A percentile compares a stretch with the other conserved stretches of the same genome.
phyloP scores from a whole-genome alignment of 2,329 filamentous ascomycete genomes.

The Colletotrichum cereale region DNA sequence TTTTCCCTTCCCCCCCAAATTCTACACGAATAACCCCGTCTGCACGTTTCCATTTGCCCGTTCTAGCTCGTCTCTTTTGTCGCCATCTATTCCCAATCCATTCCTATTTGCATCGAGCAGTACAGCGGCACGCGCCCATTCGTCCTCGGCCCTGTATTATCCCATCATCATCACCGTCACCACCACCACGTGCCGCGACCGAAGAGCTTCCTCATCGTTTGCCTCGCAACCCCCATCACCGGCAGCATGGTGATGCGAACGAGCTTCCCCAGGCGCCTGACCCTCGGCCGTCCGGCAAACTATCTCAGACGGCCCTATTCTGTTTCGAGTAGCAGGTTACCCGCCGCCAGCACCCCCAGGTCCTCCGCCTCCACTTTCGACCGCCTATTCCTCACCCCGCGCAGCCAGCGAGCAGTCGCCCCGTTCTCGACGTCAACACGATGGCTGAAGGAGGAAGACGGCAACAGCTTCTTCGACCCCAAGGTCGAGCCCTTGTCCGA shows the following conservation, averaged over 20 bases:
- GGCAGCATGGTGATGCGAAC: slow-evolving; percentile 56
- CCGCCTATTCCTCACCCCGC: slow-evolving; percentile 48
- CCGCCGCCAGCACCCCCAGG: slow-evolving; percentile 35
- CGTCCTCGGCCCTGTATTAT: slow-evolving; percentile 18
- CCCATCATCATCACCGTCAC: slow-evolving; percentile 9
- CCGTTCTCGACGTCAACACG: slow-evolving; percentile 53
- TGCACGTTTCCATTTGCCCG: slow-evolving; percentile 23
- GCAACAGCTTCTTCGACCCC: slow-evolving; percentile 64
- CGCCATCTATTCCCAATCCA: neutral
- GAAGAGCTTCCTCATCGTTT: slow-evolving; percentile 21
- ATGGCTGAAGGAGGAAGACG: slow-evolving; percentile 52
- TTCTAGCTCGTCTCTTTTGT: slow-evolving; percentile 14
- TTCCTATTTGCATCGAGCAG: neutral
- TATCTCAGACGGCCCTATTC: slow-evolving; percentile 46
- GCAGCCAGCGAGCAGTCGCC: slow-evolving; percentile 47
- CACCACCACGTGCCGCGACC: slow-evolving; percentile 27
- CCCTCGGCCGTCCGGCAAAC: slow-evolving; percentile 52
- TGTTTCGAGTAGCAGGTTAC: slow-evolving; percentile 40
- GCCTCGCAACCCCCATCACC: slow-evolving; percentile 1
- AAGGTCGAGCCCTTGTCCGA: slow-evolving; percentile 64
- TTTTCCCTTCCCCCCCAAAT: too few species aligned
- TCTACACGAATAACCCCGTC: slow-evolving; percentile 10
- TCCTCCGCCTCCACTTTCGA: slow-evolving; percentile 45
- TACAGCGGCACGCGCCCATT: slow-evolving; percentile 4
- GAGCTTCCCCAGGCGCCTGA: slow-evolving; percentile 54